Evolutionary conservation across 768 basidiomycete genomes (phyloP).

Genomic region (Lentinula edodes): DNA sequence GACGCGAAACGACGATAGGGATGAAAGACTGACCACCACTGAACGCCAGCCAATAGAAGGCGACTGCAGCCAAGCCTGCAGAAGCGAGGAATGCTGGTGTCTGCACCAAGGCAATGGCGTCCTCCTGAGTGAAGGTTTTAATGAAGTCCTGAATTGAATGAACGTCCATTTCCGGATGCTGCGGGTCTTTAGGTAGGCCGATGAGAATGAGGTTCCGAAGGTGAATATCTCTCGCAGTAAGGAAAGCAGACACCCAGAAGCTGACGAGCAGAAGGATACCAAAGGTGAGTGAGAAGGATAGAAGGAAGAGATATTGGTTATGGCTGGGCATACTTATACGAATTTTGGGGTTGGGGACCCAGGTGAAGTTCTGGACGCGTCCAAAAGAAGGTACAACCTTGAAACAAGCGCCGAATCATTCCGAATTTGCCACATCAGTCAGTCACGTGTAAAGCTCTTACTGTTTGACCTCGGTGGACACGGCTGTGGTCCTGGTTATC

Average conservation of each 20-base stretch:
- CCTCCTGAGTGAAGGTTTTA: conserved; percentile 12
- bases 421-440: background rate
- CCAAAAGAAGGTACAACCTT: background rate
- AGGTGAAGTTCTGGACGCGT: background rate
- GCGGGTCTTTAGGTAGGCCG: conserved; percentile 38
- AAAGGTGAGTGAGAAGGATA: conserved; percentile 45
- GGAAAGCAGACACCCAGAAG: conserved; percentile 34
- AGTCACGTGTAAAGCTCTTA: background rate
- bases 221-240: conserved; percentile 53
- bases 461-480: background rate
- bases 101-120: conserved; percentile 30
- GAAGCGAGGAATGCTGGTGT: conserved; percentile 49
- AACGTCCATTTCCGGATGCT: conserved; percentile 13
- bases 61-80: conserved; percentile 41
- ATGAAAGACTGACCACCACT: conserved; percentile 30
- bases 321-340: conserved; percentile 45
- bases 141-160: conserved; percentile 16
- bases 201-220: conserved; percentile 56
- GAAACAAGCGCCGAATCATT: background rate
- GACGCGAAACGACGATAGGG: conserved; percentile 3
- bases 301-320: conserved; percentile 49
- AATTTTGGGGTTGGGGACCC: background rate
- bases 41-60: conserved; percentile 49
- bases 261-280: conserved; percentile 39
- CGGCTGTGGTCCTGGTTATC: background rate